These are phyloP conservation scores for Lathyrus oleraceus DNA, from an alignment of 306 rosid genomes.

Conservation along the genomic window DNA sequence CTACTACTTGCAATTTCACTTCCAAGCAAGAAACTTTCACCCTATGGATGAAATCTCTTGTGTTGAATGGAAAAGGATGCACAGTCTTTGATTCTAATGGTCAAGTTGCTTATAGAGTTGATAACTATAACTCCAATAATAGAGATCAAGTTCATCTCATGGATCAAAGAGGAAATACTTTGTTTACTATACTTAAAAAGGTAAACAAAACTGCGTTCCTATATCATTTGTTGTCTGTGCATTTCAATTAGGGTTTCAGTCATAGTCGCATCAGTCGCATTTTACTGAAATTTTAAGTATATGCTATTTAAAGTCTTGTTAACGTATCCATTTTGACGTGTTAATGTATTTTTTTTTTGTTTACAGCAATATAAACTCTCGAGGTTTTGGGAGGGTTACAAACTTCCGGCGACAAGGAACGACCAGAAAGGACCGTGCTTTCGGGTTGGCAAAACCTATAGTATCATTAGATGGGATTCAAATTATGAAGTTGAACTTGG, in stretches of 20 bases:
- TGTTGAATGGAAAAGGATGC: conserved; percentile 64
- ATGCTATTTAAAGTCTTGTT: background rate
- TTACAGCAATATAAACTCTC: conserved; percentile 49
- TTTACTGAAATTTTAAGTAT: background rate
- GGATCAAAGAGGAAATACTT: conserved; percentile 58
- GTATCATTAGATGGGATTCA: conserved; percentile 45
- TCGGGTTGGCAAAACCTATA: conserved; percentile 43
- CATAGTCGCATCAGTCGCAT: background rate
- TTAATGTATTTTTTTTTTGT: background rate
- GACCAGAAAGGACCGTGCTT: conserved; percentile 50
- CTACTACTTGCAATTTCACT: conserved; percentile 39
- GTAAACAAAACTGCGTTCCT: conserved; percentile 14
- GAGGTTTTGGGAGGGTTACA: conserved; percentile 66
- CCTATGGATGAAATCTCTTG: conserved; percentile 78
- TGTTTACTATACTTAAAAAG: conserved; percentile 65
- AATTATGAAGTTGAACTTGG: conserved; percentile 51
- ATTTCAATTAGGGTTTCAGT: background rate
- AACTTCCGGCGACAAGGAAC: conserved; percentile 39
- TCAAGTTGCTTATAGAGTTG: conserved; percentile 62
- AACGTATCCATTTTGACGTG: background rate
- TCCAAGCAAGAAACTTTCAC: conserved; percentile 73
- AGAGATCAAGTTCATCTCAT: conserved; percentile 66
- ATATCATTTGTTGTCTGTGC: background rate
- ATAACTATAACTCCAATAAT: conserved; percentile 54
- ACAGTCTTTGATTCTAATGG: conserved; percentile 70